Base-by-base conservation (phyloP, 2,329 filamentous ascomycete species). In the Macrophomina tecta region DNA sequence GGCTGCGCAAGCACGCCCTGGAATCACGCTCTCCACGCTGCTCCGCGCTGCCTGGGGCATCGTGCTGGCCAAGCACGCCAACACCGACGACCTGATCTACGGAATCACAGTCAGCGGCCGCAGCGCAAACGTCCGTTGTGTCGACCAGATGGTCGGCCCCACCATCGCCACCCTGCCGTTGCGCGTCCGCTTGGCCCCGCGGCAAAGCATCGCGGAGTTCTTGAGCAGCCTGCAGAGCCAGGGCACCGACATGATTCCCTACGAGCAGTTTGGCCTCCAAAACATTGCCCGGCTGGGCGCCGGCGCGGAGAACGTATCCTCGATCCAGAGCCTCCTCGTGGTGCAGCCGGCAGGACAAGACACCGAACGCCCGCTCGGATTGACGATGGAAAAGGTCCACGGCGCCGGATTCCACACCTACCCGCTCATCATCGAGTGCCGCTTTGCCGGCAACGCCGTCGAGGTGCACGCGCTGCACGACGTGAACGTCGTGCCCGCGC, bases 291-390 rank as follows among this genome's bases (percentile, higher is more conserved):
- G 52, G 66, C 72, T 53, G 11, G 86, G 83, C 71, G 77, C 80
- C 1, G 84, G 86, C 12, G 49, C 49, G 12, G 49, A 53, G 30
- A 79, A 84, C 66, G 85, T 84, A 0, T 86, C 84, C 69, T 82
- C 86, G 69, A 77, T 86, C 45, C 79, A 81, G 2, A 85, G 82
- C 0, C 82, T 83, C 4, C 73, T 87, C 2, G 82, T 87, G 0
- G 79, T 87, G 30, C 84, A 87, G 51, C 70, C 72, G 2, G 42
- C 18, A n/a, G 42, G 12, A 4, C 42, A 45, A 45, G 42, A 45
- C 42, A 14, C 42, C 42, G 42, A 45, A n/a, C 42, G 6, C 16
- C 42, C 42, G 42, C 42, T 45, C 16, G 42, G 42, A 45, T 14
- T 45, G 42, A 45, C 11, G 5, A 45, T 45, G 8, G 8, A 45